Evolutionary conservation across 352 stramenopile species (phyloP).

Genomic region (Pythium rhizo-oryzae): DNA sequence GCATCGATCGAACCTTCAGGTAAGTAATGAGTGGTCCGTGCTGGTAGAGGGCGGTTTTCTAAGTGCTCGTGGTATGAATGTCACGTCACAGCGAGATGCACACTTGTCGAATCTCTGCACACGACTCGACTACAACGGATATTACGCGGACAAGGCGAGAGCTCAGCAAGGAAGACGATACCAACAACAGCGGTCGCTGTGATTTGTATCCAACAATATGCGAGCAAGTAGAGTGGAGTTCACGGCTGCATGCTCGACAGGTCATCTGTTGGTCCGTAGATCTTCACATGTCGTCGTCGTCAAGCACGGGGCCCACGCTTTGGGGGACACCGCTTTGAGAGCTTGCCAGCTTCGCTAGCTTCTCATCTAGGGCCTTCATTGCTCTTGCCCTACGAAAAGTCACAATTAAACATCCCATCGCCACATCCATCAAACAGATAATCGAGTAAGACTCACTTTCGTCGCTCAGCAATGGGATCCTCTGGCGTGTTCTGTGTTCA

Average conservation of each 20-base stretch:
- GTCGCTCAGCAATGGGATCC: conserved; percentile 82
- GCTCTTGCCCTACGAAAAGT: conserved; percentile 60
- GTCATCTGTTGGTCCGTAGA: not conserved
- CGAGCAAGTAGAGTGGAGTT: not conserved
- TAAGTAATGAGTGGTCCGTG: conserved; percentile 18
- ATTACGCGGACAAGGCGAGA: conserved; percentile 40
- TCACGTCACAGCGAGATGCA: conserved; percentile 41
- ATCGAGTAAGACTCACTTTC: conserved; percentile 62
- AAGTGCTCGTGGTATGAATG: conserved; percentile 1
- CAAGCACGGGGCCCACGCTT: conserved; percentile 15
- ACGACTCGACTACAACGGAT: conserved; percentile 84
- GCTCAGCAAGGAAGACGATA: conserved; percentile 15
- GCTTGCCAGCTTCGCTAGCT: conserved; percentile 78
- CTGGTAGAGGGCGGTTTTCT: not conserved
- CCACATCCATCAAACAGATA: not conserved
- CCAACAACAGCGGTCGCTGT: conserved; percentile 19
- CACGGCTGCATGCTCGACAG: not conserved
- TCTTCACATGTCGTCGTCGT: conserved; percentile 29
- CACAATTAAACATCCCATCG: not conserved
- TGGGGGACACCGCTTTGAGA: conserved; percentile 20
- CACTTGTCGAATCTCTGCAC: conserved; percentile 77
- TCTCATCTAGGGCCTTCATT: conserved; percentile 90
- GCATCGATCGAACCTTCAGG: conserved; percentile 79
- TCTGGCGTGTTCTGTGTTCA: conserved; percentile 13
- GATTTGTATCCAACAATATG: not conserved